These are phyloP conservation scores for Gamsiella multidivaricata DNA, from an alignment of 192 early-diverging fungal species.

Conservation along the genomic window DNA sequence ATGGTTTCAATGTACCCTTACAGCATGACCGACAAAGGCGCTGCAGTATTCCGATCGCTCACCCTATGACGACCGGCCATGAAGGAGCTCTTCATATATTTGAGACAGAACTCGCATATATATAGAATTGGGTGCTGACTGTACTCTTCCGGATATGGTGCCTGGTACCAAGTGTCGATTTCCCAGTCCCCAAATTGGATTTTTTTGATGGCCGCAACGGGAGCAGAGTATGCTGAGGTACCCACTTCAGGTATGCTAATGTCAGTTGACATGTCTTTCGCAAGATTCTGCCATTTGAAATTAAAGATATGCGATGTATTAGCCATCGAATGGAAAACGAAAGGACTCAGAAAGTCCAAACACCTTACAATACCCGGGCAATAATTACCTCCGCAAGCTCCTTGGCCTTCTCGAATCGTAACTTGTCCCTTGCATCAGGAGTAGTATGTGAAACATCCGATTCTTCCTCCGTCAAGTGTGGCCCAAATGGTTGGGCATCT, in stretches of 20 bases:
- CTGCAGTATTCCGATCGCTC: too few relatives aligned
- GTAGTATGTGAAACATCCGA: slow-evolving; percentile 64
- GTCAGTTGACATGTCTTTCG: slow-evolving; percentile 6
- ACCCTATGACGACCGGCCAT: slow-evolving; percentile 82
- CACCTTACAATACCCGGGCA: too few relatives aligned
- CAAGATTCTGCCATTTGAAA: slow-evolving; percentile 2
- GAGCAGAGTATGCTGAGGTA: slow-evolving; percentile 16
- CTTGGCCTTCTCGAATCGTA: slow-evolving; percentile 64
- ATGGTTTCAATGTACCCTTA: too few relatives aligned
- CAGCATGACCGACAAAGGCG: background rate
- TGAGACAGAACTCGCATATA: slow-evolving; percentile 97
- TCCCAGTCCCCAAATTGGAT: slow-evolving; percentile 86
- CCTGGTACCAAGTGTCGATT: slow-evolving; percentile 94
- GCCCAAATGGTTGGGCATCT: slow-evolving; percentile 58
- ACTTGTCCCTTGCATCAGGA: slow-evolving; percentile 64
- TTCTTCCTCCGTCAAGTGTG: slow-evolving; percentile 61
- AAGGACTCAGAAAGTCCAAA: background rate
- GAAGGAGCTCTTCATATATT: slow-evolving; percentile 95
- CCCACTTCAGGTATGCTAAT: slow-evolving; percentile 15
- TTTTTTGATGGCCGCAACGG: slow-evolving; percentile 67
- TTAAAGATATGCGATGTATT: background rate
- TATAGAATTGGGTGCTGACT: slow-evolving; percentile 80
- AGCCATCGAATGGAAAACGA: background rate
- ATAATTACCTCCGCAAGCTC: slow-evolving; percentile 49
- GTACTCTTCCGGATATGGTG: slow-evolving; percentile 98